Base-by-base conservation (phyloP, 2,329 filamentous ascomycete species). In the Fusarium albidum region DNA sequence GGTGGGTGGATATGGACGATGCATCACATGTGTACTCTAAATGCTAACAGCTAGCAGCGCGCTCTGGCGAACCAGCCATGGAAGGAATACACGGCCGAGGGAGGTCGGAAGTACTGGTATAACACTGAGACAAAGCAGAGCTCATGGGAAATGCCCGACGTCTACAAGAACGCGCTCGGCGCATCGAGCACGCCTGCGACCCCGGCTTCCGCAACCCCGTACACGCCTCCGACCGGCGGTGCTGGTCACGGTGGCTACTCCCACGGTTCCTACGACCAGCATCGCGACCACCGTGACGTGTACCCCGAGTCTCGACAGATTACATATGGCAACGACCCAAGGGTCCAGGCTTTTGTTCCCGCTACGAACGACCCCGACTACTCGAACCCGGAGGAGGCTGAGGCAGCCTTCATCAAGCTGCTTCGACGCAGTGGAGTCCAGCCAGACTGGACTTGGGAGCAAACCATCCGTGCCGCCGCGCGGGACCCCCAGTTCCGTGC, bases 31-130 rank as follows among this genome's bases (percentile, higher is more conserved):
- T 52, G 11, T 18, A 13, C 15, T 21, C 12, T n/a, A 15, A 13
- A 49, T 61, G 40, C 60, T 63, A 50, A 63, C 41, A 34, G 43
- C 32, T 57, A 44, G 52, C 70, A 93, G 91, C 89, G 89, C 69
- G 91, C 91, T 48, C 82, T 96, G 40, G 82, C 89, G 43, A 88
- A 88, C 66, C 90, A 95, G 65, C 90, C 91, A 60, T 99, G 93
- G 92, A 95, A 94, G 69, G 92, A 96, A 74, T 95, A 96, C 69
- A 92, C 89, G 21, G 88, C 91, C 17, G 87, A 92, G 57, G 90
- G 91, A 60, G 95, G 94, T 39, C 87, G 88, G 67, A 91, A 94
- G 71, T 99, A 99, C 76, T 99, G 92, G 90, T 94, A 93, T 74
- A 95, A 99, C 73, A 90, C 88, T 28, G 89, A 96, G 74, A 93